phyloP scores from a whole-genome alignment of 2,329 filamentous ascomycete species.

The Aspergillus fumigatiaffinis region DNA sequence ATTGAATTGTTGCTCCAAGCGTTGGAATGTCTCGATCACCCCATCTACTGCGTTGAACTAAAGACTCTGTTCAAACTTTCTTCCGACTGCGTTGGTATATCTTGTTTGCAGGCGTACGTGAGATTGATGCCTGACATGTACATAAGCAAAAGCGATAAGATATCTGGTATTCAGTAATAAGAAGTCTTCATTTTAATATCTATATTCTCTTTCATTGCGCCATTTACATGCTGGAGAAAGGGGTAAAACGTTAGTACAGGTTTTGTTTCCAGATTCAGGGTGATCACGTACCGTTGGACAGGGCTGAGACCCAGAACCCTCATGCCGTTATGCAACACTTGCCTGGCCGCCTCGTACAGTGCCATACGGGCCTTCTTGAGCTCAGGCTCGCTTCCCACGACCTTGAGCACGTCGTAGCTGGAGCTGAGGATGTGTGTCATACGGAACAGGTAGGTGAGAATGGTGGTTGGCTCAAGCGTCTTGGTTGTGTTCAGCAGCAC shows the following conservation, averaged over 20 bases:
- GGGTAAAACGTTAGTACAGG: constrained; percentile 7
- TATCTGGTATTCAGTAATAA: constrained; percentile 9
- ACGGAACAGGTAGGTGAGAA: constrained; percentile 65
- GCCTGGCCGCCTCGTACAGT: constrained; percentile 59
- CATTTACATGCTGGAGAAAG: constrained; percentile 25
- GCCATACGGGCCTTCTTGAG: constrained; percentile 58
- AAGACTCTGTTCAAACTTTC: too few relatives aligned
- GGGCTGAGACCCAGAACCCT: constrained; percentile 62
- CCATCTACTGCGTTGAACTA: too few relatives aligned
- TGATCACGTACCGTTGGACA: constrained; percentile 49
- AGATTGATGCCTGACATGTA: too few relatives aligned
- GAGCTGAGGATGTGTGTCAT: constrained; percentile 61
- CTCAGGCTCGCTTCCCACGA: constrained; percentile 56
- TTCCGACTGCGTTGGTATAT: too few relatives aligned
- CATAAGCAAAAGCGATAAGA: neutral
- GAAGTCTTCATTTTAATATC: constrained; percentile 3
- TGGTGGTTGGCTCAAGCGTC: constrained; percentile 63
- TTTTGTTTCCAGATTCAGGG: neutral
- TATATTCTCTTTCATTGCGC: neutral
- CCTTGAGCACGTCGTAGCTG: constrained; percentile 60
- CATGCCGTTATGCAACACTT: constrained; percentile 65
- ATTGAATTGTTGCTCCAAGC: too few relatives aligned
- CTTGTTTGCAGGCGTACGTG: too few relatives aligned
- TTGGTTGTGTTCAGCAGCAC: constrained; percentile 60
- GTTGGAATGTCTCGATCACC: too few relatives aligned